Evolutionary conservation across 306 rosid species (phyloP).

Genomic region (Dalbergia oliveri): DNA sequence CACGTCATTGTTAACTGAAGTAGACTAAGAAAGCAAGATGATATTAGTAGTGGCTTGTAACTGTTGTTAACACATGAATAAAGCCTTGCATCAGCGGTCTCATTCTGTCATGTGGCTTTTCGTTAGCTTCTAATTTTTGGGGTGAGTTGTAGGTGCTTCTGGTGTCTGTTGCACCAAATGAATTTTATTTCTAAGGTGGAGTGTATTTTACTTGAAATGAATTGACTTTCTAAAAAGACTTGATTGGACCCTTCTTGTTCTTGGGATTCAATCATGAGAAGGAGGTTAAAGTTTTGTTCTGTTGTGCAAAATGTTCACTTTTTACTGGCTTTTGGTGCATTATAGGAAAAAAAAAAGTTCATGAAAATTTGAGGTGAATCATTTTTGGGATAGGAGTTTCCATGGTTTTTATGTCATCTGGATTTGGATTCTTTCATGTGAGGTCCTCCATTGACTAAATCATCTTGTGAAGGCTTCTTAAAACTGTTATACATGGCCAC

Average conservation of each 20-base stretch:
- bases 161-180: neutral
- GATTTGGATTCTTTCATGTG: constrained; percentile 2
- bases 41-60: constrained; percentile 15
- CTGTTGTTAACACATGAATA: constrained; percentile 19
- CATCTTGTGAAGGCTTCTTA: constrained; percentile 5
- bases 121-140: constrained; percentile 28
- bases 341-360: neutral
- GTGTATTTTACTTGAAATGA: constrained; percentile 24
- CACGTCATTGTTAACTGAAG: constrained; percentile 3
- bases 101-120: constrained; percentile 19
- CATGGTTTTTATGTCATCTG: neutral
- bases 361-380: constrained; percentile 7
- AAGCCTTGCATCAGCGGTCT: constrained; percentile 1
- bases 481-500: neutral
- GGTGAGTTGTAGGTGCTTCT: constrained; percentile 33
- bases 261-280: constrained; percentile 6
- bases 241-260: constrained; percentile 9
- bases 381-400: neutral
- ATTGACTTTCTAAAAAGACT: neutral
- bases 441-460: neutral
- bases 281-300: constrained; percentile 21
- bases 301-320: neutral
- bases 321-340: constrained; percentile 13
- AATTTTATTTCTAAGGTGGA: constrained; percentile 13
- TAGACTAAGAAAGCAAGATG: constrained; percentile 26